These are phyloP conservation scores for Microthyrium microscopicum DNA, from an alignment of 2,329 filamentous ascomycete species.

Conservation along the genomic window DNA sequence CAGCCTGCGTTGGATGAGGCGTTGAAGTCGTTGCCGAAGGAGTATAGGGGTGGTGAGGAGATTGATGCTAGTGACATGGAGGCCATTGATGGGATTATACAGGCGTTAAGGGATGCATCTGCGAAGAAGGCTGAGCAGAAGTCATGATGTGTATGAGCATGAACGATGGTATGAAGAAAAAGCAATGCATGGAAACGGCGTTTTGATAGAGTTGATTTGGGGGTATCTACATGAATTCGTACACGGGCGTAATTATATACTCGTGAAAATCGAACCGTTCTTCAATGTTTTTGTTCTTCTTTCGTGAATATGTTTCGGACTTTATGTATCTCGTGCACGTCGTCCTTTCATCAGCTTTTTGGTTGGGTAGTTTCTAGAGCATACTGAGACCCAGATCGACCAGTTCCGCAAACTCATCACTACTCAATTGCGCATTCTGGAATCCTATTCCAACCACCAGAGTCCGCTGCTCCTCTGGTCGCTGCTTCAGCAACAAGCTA, in stretches of 20 bases:
- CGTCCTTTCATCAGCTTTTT: too few species aligned
- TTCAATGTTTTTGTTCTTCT: too few species aligned
- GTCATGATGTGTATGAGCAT: too few species aligned
- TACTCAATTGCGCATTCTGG: constrained; percentile 25
- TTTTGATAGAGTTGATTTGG: too few species aligned
- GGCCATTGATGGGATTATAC: constrained; percentile 59
- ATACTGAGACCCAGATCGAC: constrained; percentile 24
- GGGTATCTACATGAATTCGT: too few species aligned
- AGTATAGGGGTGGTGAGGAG: constrained; percentile 39
- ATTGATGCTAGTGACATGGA: constrained; percentile 83
- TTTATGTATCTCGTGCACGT: too few species aligned
- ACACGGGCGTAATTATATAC: too few species aligned
- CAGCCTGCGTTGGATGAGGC: constrained; percentile 54
- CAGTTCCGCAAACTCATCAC: constrained; percentile 26
- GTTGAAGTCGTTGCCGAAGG: constrained; percentile 49
- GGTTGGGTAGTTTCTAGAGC: too few species aligned
- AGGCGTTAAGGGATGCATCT: constrained; percentile 38
- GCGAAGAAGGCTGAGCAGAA: constrained; percentile 6
- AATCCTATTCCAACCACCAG: constrained; percentile 43
- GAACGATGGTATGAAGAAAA: too few species aligned
- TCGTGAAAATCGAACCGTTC: too few species aligned
- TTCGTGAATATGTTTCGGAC: too few species aligned
- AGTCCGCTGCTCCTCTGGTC: constrained; percentile 44
- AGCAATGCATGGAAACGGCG: too few species aligned
- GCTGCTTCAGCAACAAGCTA: constrained; percentile 55